These are phyloP conservation scores for Entelexis sorbosivorans DNA, from an alignment of 1,139 yeast species.

Conservation along the genomic window DNA sequence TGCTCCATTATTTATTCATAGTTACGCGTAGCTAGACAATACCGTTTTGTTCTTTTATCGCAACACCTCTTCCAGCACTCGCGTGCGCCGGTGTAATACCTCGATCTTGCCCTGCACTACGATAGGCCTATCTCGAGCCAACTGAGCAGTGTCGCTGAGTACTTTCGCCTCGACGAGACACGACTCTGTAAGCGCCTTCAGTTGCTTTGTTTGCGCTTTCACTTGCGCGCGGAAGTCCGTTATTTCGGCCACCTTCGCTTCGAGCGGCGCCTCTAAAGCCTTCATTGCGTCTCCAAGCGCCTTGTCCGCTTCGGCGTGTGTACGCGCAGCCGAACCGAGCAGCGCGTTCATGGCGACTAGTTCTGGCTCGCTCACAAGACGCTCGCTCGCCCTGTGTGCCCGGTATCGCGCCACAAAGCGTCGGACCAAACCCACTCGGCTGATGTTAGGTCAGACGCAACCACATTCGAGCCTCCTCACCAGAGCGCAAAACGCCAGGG, in stretches of 20 bases:
- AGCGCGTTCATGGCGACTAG: slow-evolving; percentile 9
- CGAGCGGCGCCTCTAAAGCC: slow-evolving; percentile 10
- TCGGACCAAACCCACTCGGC: background rate
- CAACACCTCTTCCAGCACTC: slow-evolving; percentile 35
- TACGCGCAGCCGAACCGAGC: slow-evolving; percentile 12
- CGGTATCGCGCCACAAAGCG: background rate
- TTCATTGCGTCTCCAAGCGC: slow-evolving; percentile 6
- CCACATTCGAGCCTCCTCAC: too few species aligned
- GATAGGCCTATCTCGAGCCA: background rate
- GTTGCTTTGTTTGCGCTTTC: slow-evolving; percentile 7
- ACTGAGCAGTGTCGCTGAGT: background rate
- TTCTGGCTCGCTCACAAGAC: too few species aligned
- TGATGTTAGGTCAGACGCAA: background rate
- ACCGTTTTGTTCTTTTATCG: background rate
- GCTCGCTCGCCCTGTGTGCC: too few species aligned
- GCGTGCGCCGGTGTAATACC: slow-evolving; percentile 34
- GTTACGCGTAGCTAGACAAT: background rate
- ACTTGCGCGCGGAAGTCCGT: slow-evolving; percentile 14
- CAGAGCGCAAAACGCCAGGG: too few species aligned
- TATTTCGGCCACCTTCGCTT: slow-evolving; percentile 13
- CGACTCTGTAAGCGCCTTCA: slow-evolving; percentile 7
- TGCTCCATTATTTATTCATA: background rate
- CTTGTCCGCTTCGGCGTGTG: slow-evolving; percentile 12
- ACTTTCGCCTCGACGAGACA: background rate
- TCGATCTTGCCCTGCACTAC: slow-evolving; percentile 12